Percentiles rank a stretch among this genome's conserved stretches.
These are phyloP conservation scores for Artomyces pyxidatus DNA, from an alignment of 768 basidiomycete species.

Conservation along the genomic window DNA sequence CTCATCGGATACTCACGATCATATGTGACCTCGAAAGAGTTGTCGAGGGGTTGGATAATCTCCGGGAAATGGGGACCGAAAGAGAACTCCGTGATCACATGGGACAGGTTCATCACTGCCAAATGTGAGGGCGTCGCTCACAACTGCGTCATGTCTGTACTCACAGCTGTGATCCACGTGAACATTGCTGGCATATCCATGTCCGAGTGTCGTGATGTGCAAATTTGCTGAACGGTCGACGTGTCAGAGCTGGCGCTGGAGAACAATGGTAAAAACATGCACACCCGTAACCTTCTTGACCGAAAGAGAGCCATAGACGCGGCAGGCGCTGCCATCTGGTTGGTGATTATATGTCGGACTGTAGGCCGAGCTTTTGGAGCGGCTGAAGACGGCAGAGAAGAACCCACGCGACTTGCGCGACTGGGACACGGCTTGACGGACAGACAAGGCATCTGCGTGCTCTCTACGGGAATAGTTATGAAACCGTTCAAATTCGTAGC, in stretches of 20 bases:
- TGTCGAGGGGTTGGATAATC: conserved; percentile 90
- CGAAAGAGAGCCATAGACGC: conserved; percentile 73
- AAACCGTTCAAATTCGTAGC: conserved; percentile 13
- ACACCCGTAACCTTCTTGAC: conserved; percentile 88
- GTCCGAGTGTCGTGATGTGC: conserved; percentile 90
- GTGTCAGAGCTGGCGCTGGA: too few relatives aligned
- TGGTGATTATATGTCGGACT: conserved; percentile 69
- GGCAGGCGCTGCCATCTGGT: conserved; percentile 67
- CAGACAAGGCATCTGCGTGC: conserved; percentile 60
- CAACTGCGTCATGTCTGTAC: conserved; percentile 22
- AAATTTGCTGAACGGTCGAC: conserved; percentile 57
- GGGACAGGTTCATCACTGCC: conserved; percentile 91
- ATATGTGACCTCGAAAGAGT: conserved; percentile 69
- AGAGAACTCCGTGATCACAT: conserved; percentile 94
- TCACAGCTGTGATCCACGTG: conserved; percentile 83
- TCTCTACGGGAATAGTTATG: conserved; percentile 30
- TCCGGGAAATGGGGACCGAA: conserved; percentile 96
- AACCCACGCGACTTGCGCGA: conserved; percentile 71
- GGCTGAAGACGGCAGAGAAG: conserved; percentile 49
- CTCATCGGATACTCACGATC: conserved; percentile 42
- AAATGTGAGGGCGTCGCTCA: background rate
- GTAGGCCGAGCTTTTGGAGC: conserved; percentile 38
- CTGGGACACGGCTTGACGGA: conserved; percentile 59
- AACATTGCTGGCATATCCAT: conserved; percentile 82
- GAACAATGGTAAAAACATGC: conserved; percentile 1